Evolutionary conservation across 169 alveolate species (phyloP).

Genomic region (Cryptosporidium viatorum): DNA sequence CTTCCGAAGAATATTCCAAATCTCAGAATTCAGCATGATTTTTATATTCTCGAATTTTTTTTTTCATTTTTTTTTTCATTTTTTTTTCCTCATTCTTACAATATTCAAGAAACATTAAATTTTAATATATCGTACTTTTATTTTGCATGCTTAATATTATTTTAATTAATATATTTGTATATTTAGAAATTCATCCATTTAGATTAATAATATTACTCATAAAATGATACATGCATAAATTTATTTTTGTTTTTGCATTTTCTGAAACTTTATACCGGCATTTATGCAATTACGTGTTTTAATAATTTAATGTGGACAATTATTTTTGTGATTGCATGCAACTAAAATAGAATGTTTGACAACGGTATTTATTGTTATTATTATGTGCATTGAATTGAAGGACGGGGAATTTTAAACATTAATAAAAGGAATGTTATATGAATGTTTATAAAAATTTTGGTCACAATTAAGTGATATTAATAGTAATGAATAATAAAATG

Average conservation of each 20-base stretch:
- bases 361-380: too few relatives aligned
- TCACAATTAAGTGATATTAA: too few relatives aligned
- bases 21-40: not conserved
- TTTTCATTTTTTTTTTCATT: not conserved
- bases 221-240: not conserved
- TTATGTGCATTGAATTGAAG: not conserved
- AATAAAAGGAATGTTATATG: too few relatives aligned
- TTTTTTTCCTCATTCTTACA: not conserved
- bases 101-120: not conserved
- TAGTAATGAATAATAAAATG: not conserved
- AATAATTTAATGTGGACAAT: not conserved
- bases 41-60: not conserved
- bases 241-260: not conserved
- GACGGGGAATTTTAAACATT: too few relatives aligned
- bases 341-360: not conserved
- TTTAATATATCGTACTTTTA: too few relatives aligned
- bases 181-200: not conserved
- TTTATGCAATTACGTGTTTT: slow-evolving; percentile 7
- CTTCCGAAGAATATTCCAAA: slow-evolving; percentile 82
- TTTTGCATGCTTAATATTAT: too few relatives aligned
- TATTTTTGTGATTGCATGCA: not conserved
- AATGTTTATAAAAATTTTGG: too few relatives aligned
- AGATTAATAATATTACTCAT: too few relatives aligned
- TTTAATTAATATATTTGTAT: too few relatives aligned
- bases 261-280: not conserved